Evolutionary conservation across 2,329 filamentous ascomycete genomes (phyloP).

Genomic region (Pseudogymnoascus sp.): DNA sequence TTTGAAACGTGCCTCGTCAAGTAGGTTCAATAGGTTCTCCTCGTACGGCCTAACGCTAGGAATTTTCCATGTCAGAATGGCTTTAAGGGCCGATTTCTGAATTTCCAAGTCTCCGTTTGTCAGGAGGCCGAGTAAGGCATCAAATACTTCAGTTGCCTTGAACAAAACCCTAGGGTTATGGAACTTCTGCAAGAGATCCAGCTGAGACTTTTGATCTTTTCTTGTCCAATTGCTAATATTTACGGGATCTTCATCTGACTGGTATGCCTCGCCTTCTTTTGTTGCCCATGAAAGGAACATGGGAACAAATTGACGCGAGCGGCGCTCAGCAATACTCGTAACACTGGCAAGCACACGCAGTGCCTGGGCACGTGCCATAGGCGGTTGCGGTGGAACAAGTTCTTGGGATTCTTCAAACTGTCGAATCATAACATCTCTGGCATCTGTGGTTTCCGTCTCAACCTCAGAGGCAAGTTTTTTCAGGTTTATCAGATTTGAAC

Average conservation of each 20-base stretch:
- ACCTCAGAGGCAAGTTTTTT: constrained; percentile 43
- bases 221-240: constrained; percentile 52
- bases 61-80: constrained; percentile 83
- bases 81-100: constrained; percentile 77
- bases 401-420: constrained; percentile 59
- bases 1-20: constrained; percentile 86
- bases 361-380: constrained; percentile 64
- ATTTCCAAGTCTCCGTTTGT: constrained; percentile 85
- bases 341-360: constrained; percentile 68
- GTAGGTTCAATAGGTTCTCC: constrained; percentile 75
- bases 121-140: constrained; percentile 65
- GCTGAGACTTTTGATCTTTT: constrained; percentile 74
- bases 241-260: constrained; percentile 22
- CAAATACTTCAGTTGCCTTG: constrained; percentile 66
- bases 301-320: constrained; percentile 76
- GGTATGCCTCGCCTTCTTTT: constrained; percentile 32
- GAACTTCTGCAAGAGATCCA: constrained; percentile 77
- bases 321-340: constrained; percentile 74
- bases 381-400: constrained; percentile 41
- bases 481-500: constrained; percentile 62
- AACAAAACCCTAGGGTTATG: constrained; percentile 79
- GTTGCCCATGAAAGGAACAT: constrained; percentile 76
- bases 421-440: constrained; percentile 50
- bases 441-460: constrained; percentile 44
- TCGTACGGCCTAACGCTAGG: constrained; percentile 68